Percentiles rank a stretch among this genome's conserved stretches.
Evolutionary conservation across 805 yeast species (phyloP).

Genomic region (Kluyveromyces aestuarii): DNA sequence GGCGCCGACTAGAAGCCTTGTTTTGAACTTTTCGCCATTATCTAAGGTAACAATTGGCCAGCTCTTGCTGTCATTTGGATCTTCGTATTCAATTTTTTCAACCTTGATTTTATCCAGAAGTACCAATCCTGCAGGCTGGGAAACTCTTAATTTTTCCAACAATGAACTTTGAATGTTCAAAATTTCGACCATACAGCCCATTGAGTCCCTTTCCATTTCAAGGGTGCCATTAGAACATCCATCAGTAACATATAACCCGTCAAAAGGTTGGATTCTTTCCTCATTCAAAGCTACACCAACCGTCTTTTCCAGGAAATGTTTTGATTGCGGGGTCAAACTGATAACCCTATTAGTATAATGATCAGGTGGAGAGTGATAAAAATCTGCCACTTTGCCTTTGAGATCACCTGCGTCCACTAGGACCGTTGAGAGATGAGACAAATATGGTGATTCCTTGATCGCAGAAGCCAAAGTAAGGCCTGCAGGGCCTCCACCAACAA

Average conservation of each 20-base stretch:
- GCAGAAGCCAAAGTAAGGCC: slow-evolving; percentile 84
- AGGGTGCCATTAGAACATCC: slow-evolving; percentile 63
- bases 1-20: slow-evolving; percentile 84
- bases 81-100: slow-evolving; percentile 34
- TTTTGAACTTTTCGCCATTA: slow-evolving; percentile 52
- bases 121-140: slow-evolving; percentile 30
- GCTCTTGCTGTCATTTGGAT: slow-evolving; percentile 32
- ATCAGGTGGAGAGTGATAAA: slow-evolving; percentile 31
- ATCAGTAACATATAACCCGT: slow-evolving; percentile 78
- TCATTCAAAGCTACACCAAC: slow-evolving; percentile 70
- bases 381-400: slow-evolving; percentile 36
- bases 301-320: slow-evolving; percentile 52
- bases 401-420: slow-evolving; percentile 69
- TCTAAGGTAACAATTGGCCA: slow-evolving; percentile 75
- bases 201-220: slow-evolving; percentile 52
- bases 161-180: slow-evolving; percentile 73
- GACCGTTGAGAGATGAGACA: slow-evolving; percentile 51
- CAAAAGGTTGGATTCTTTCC: slow-evolving; percentile 72
- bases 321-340: slow-evolving; percentile 76
- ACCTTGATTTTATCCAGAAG: slow-evolving; percentile 64
- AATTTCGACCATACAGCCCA: slow-evolving; percentile 85
- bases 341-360: slow-evolving; percentile 71
- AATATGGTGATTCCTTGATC: slow-evolving; percentile 54
- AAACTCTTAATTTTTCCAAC: slow-evolving; percentile 41
- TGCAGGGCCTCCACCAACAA: slow-evolving; percentile 97